A percentile compares a stretch with the other conserved stretches of the same genome.
phyloP scores from a whole-genome alignment of 805 yeast genomes.

The Yueomyces sinensis region DNA sequence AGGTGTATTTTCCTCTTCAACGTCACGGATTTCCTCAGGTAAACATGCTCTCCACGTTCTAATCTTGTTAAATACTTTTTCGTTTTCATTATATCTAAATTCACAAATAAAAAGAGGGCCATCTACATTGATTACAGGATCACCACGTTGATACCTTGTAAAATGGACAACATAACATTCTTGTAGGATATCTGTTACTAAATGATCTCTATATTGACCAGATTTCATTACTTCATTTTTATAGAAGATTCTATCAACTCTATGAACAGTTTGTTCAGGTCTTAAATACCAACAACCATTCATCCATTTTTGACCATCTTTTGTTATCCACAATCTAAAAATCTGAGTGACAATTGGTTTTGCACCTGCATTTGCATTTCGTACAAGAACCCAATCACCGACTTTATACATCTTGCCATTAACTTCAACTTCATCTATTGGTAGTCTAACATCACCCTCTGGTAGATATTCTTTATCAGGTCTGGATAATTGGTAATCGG shows the following conservation, averaged over 20 bases:
- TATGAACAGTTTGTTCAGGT: constrained; percentile 95
- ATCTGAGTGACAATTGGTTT: constrained; percentile 92
- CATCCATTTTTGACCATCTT: constrained; percentile 72
- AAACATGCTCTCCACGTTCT: constrained; percentile 98
- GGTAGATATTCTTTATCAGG: constrained; percentile 69
- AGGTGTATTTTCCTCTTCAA: constrained; percentile 68
- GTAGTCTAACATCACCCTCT: constrained; percentile 52
- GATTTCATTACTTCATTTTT: constrained; percentile 93
- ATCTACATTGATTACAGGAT: constrained; percentile 69
- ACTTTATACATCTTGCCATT: constrained; percentile 64
- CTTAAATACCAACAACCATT: constrained; percentile 97
- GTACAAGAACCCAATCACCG: constrained; percentile 90
- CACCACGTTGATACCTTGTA: constrained; percentile 90
- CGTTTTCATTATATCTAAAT: constrained; percentile 82
- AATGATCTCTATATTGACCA: constrained; percentile 92
- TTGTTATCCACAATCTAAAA: constrained; percentile 78
- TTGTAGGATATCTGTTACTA: constrained; percentile 77
- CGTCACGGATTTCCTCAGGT: constrained; percentile 87
- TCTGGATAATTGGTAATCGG: constrained; percentile 59
- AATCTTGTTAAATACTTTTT: constrained; percentile 83
- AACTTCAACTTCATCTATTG: constrained; percentile 64
- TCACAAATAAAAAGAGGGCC: constrained; percentile 90
- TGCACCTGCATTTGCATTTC: constrained; percentile 75
- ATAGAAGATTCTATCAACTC: constrained; percentile 77
- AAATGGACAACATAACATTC: constrained; percentile 92